phyloP scores from a whole-genome alignment of 2,329 filamentous ascomycete genomes.

The Davidsoniella neocaledoniae region DNA sequence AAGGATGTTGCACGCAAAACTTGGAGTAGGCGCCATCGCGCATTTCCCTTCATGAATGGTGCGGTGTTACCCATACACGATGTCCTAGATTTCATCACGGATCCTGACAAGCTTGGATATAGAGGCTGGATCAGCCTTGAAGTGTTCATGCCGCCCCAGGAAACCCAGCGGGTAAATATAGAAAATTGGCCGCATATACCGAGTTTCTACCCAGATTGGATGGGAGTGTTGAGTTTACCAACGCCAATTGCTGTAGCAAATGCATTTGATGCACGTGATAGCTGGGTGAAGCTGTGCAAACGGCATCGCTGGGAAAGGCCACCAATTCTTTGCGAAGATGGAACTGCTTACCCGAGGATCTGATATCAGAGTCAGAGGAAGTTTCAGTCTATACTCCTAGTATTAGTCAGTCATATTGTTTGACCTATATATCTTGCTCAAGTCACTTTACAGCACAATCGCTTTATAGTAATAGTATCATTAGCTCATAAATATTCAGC shows the following conservation, averaged over 20 bases:
- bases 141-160: constrained; percentile 12
- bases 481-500: too few species aligned
- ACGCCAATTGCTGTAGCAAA: constrained; percentile 8
- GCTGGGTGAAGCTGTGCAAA: constrained; percentile 13
- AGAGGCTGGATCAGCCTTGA: constrained; percentile 15
- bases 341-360: not conserved
- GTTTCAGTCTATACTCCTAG: not conserved
- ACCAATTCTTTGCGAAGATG: not conserved
- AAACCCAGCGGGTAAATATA: too few species aligned
- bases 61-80: too few species aligned
- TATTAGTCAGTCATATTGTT: not conserved
- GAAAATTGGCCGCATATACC: not conserved
- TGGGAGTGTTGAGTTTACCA: constrained; percentile 5
- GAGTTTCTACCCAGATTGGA: not conserved
- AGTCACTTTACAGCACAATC: too few species aligned
- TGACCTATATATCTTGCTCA: too few species aligned
- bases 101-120: constrained; percentile 9
- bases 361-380: not conserved
- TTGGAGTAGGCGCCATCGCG: constrained; percentile 14
- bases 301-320: constrained; percentile 12
- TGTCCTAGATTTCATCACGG: constrained; percentile 15
- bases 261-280: constrained; percentile 11
- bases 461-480: too few species aligned
- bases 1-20: not conserved
- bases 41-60: constrained; percentile 10